phyloP scores from a whole-genome alignment of 2,329 filamentous ascomycete species.

The Stemphylium lycopersici region DNA sequence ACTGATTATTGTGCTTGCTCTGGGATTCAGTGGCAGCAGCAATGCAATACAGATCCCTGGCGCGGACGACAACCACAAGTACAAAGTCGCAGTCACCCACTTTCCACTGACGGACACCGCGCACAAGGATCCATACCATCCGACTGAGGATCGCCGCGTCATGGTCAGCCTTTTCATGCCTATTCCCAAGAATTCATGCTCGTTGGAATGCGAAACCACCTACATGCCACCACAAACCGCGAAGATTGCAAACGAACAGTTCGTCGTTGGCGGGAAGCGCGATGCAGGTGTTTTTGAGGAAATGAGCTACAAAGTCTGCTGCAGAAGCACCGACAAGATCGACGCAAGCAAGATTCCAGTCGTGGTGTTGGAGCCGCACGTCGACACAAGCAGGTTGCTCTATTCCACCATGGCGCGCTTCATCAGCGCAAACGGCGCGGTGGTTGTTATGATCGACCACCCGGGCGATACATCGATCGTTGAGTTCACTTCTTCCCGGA shows the following conservation, averaged over 20 bases:
- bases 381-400: conserved; percentile 52
- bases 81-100: conserved; percentile 23
- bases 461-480: conserved; percentile 55
- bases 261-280: conserved; percentile 27
- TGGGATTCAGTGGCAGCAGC: neutral
- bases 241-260: conserved; percentile 26
- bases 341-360: conserved; percentile 19
- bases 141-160: conserved; percentile 15
- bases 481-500: conserved; percentile 45
- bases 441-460: conserved; percentile 59
- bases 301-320: conserved; percentile 26
- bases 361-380: conserved; percentile 56
- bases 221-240: conserved; percentile 33
- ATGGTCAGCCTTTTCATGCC: conserved; percentile 34
- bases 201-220: conserved; percentile 12
- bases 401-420: conserved; percentile 55
- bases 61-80: conserved; percentile 21
- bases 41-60: conserved; percentile 20
- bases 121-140: conserved; percentile 9
- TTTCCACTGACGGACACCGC: conserved; percentile 16
- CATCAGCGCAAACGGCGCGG: conserved; percentile 55
- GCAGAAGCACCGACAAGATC: conserved; percentile 10
- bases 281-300: conserved; percentile 26
- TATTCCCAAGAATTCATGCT: conserved; percentile 17
- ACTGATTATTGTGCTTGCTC: neutral